Evolutionary conservation across 169 alveolate species (phyloP).

Genomic region (Amoebophrya sp.): DNA sequence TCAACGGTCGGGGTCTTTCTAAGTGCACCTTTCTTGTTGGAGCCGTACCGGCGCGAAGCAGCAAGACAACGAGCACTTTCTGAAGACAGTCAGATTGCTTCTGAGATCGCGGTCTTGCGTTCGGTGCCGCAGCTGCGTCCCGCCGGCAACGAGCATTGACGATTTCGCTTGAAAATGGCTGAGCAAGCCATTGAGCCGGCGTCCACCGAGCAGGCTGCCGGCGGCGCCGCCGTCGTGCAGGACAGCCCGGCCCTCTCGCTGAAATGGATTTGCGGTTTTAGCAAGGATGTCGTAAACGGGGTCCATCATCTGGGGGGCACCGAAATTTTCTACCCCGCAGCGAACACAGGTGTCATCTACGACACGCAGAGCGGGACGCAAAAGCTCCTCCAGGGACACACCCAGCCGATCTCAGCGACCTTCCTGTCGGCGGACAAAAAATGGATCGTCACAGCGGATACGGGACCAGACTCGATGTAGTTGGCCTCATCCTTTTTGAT

Average conservation of each 20-base stretch:
- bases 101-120: too few relatives aligned
- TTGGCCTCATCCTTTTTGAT: background rate
- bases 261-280: conserved; percentile 22
- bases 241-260: background rate
- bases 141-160: too few relatives aligned
- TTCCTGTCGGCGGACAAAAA: conserved; percentile 28
- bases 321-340: conserved; percentile 62
- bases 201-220: too few relatives aligned
- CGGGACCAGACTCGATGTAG: conserved; percentile 5
- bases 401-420: conserved; percentile 22
- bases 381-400: conserved; percentile 59
- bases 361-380: conserved; percentile 51
- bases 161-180: too few relatives aligned
- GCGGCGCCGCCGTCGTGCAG: background rate
- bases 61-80: too few relatives aligned
- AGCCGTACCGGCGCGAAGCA: too few relatives aligned
- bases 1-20: too few relatives aligned
- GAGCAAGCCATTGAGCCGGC: too few relatives aligned
- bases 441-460: conserved; percentile 33
- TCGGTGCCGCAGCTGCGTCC: too few relatives aligned
- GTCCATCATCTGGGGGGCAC: conserved; percentile 18
- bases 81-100: too few relatives aligned
- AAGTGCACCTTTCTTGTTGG: too few relatives aligned
- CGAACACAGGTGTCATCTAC: conserved; percentile 67
- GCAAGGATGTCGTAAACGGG: conserved; percentile 25